A percentile compares a stretch with the other conserved stretches of the same genome.
phyloP scores from a whole-genome alignment of 805 yeast genomes.

The Starmera dryadoides region DNA sequence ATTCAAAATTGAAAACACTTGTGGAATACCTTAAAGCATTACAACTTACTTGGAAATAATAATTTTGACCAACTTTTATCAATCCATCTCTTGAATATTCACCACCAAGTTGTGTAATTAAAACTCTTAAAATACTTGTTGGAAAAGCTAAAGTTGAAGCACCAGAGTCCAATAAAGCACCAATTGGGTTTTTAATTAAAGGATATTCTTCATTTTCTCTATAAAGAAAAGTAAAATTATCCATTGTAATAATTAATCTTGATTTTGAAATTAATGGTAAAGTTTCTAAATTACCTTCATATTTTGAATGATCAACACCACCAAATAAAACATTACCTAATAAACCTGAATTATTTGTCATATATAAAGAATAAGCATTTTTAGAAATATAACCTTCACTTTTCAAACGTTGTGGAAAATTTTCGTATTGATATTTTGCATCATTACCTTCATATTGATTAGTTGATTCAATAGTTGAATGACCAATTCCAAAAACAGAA shows the following conservation, averaged over 20 bases:
- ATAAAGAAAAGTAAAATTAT: conserved; percentile 14
- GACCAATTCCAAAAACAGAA: conserved; percentile 67
- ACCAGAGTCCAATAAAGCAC: conserved; percentile 49
- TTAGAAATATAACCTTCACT: conserved; percentile 32
- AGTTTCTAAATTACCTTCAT: conserved; percentile 32
- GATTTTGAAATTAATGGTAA: conserved; percentile 14
- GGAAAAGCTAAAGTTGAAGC: conserved; percentile 47
- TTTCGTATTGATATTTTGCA: conserved; percentile 9
- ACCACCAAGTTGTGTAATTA: neutral
- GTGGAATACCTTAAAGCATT: conserved; percentile 15
- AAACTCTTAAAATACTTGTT: conserved; percentile 8
- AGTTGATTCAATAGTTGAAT: conserved; percentile 57
- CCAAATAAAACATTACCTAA: conserved; percentile 42
- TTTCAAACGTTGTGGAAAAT: conserved; percentile 25
- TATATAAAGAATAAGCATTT: conserved; percentile 39
- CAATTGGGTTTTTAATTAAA: conserved; percentile 21
- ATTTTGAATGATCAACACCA: conserved; percentile 45
- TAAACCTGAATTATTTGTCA: conserved; percentile 21
- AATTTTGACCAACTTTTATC: conserved; percentile 27
- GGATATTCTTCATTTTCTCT: too few species aligned
- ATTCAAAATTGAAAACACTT: conserved; percentile 34
- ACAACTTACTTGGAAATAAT: conserved; percentile 31
- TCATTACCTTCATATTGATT: conserved; percentile 16
- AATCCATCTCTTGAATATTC: neutral
- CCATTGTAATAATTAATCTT: conserved; percentile 16